Conservation (phyloP, 1,284 basidiomycete genomes). For the Apiotrichum domesticum region DNA sequence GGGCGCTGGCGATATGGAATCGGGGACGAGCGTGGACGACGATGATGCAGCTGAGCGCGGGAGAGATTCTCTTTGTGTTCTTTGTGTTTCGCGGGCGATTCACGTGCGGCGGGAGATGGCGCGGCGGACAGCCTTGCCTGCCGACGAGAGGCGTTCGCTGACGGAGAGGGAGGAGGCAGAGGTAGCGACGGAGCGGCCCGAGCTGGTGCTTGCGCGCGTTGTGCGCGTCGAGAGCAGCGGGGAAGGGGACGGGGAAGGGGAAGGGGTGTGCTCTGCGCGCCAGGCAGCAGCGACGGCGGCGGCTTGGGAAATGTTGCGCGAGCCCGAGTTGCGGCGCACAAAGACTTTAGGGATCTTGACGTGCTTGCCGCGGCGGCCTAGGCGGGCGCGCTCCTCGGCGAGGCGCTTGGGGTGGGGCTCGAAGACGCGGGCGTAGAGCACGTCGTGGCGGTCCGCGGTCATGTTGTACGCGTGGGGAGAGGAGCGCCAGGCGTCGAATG, state of each 20-base stretch:
- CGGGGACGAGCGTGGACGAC: too few relatives aligned
- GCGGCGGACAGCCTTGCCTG: background rate
- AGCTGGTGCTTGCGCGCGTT: background rate
- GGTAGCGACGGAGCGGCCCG: background rate
- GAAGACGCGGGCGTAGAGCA: constrained; percentile 1
- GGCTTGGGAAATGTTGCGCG: background rate
- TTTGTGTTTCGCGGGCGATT: too few relatives aligned
- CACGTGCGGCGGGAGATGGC: background rate
- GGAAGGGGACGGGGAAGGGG: background rate
- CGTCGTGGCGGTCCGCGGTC: background rate
- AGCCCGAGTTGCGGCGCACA: background rate
- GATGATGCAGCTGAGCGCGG: too few relatives aligned
- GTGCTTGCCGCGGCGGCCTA: background rate
- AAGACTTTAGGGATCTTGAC: background rate
- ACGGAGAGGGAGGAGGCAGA: background rate
- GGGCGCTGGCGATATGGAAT: too few relatives aligned
- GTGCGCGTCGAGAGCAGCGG: background rate
- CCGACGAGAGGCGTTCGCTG: background rate
- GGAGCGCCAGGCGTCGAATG: background rate
- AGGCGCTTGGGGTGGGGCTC: background rate
- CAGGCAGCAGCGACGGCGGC: background rate
- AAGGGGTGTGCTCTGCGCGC: background rate
- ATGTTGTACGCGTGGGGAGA: background rate
- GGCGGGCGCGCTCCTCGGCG: background rate
- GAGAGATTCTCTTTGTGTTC: too few relatives aligned